These are phyloP conservation scores for Fusarium sambucinum DNA, from an alignment of 2,329 filamentous ascomycete genomes.

Conservation along the genomic window DNA sequence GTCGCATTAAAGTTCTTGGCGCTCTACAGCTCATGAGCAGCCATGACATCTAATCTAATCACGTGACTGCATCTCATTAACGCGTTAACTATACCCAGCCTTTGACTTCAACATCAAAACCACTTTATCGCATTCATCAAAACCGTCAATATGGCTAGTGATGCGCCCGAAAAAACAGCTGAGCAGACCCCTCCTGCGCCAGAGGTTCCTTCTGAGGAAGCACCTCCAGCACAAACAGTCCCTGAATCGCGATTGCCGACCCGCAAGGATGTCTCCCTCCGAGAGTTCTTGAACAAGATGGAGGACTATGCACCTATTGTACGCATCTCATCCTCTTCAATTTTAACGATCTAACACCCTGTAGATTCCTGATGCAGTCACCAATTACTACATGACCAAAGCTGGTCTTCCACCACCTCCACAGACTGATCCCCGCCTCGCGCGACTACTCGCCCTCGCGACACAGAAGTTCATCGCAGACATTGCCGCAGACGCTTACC, in stretches of 20 bases:
- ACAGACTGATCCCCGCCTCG: slow-evolving; percentile 88
- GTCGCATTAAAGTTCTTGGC: slow-evolving; percentile 26
- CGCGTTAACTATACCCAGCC: slow-evolving; percentile 30
- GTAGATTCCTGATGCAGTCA: slow-evolving; percentile 94
- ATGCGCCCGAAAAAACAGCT: slow-evolving; percentile 51
- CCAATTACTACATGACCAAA: slow-evolving; percentile 96
- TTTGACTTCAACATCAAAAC: slow-evolving; percentile 31
- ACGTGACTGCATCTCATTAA: slow-evolving; percentile 40
- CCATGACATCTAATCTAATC: slow-evolving; percentile 43
- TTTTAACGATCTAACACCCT: slow-evolving; percentile 18
- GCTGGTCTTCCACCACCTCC: slow-evolving; percentile 93
- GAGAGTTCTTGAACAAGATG: slow-evolving; percentile 95
- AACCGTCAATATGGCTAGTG: slow-evolving; percentile 52
- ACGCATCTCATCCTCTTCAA: slow-evolving; percentile 52
- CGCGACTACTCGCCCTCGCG: slow-evolving; percentile 93
- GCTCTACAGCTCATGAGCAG: slow-evolving; percentile 7
- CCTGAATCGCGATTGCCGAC: slow-evolving; percentile 75
- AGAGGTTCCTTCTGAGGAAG: slow-evolving; percentile 47
- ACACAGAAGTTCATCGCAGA: slow-evolving; percentile 99
- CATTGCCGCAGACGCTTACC: slow-evolving; percentile 96
- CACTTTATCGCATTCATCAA: slow-evolving; percentile 32
- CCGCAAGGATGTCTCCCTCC: slow-evolving; percentile 91
- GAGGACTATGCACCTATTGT: slow-evolving; percentile 98
- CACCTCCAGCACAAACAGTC: slow-evolving; percentile 60
- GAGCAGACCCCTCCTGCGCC: slow-evolving; percentile 48